phyloP scores from a whole-genome alignment of 768 basidiomycete genomes.

The Cystobasidium onofrii region DNA sequence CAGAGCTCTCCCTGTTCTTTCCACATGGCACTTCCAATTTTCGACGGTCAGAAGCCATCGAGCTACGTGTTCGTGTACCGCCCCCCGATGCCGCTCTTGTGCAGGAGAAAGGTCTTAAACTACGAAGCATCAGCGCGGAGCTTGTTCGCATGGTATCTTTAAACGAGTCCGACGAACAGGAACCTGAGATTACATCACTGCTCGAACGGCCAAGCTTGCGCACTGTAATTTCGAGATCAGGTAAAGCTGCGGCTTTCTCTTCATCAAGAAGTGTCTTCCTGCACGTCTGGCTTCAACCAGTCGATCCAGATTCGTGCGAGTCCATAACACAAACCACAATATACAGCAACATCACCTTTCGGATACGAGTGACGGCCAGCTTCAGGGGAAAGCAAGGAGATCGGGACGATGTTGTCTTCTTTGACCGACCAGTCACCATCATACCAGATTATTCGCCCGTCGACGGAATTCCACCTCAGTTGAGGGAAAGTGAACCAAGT shows the following conservation, averaged over 20 bases:
- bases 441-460: slow-evolving; percentile 23
- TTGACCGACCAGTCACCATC: slow-evolving; percentile 15
- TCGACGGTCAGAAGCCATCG: slow-evolving; percentile 63
- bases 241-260: slow-evolving; percentile 86
- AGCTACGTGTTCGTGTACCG: slow-evolving; percentile 70
- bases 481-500: not conserved
- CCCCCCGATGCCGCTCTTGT: slow-evolving; percentile 63
- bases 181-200: not conserved
- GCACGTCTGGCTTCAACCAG: slow-evolving; percentile 65
- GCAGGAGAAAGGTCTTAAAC: slow-evolving; percentile 60
- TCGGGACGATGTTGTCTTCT: slow-evolving; percentile 20
- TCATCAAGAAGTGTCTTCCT: slow-evolving; percentile 62
- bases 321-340: slow-evolving; percentile 62
- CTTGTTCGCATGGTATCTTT: slow-evolving; percentile 54
- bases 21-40: slow-evolving; percentile 46
- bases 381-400: slow-evolving; percentile 20
- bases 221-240: slow-evolving; percentile 62
- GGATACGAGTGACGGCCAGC: slow-evolving; percentile 53
- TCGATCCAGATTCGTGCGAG: slow-evolving; percentile 43
- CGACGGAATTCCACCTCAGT: no score
- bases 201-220: not conserved
- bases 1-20: slow-evolving; percentile 13
- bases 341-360: slow-evolving; percentile 73
- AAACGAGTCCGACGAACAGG: not conserved
- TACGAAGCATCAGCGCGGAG: slow-evolving; percentile 73